Conservation (phyloP, 768 basidiomycete genomes). For the Termitomyces sp. region DNA sequence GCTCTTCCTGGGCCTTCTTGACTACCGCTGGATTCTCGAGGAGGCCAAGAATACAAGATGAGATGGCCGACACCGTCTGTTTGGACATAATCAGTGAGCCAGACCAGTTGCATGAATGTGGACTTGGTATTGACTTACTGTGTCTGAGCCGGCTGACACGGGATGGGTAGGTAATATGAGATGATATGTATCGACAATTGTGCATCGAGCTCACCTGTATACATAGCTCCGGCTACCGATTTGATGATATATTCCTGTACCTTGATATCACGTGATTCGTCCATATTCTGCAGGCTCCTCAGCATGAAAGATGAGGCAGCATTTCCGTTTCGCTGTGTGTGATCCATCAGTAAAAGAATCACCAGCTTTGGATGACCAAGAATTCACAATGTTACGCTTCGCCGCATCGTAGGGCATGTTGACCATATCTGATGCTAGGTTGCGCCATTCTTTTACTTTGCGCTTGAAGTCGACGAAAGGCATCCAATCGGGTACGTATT, state of each 20-base stretch:
- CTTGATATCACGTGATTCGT: conserved; percentile 12
- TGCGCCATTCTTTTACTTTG: conserved; percentile 26
- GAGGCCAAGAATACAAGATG: conserved; percentile 27
- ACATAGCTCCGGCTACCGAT: conserved; percentile 23
- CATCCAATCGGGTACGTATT: conserved; percentile 33
- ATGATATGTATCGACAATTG: background rate
- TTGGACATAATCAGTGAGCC: background rate
- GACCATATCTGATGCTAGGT: conserved; percentile 17
- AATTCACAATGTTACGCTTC: conserved; percentile 16
- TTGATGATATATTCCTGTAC: conserved; percentile 20
- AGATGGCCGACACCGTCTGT: conserved; percentile 24
- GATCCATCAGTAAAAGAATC: background rate
- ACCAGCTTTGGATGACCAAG: background rate
- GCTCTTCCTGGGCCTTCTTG: conserved; percentile 26
- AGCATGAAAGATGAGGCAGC: conserved; percentile 20
- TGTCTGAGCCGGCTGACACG: conserved; percentile 25
- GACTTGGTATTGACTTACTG: conserved; percentile 15
- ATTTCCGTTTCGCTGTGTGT: conserved; percentile 16
- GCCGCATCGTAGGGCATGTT: conserved; percentile 22
- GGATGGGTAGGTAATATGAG: no score
- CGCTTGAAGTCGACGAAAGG: conserved; percentile 34
- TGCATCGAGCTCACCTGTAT: conserved; percentile 17
- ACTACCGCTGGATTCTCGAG: conserved; percentile 25
- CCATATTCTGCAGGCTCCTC: conserved; percentile 18
- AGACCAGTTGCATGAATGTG: background rate